A percentile compares a stretch with the other conserved stretches of the same genome.
Conservation (phyloP, 495 filamentous ascomycete species). For the Venustampulla echinocandica region DNA sequence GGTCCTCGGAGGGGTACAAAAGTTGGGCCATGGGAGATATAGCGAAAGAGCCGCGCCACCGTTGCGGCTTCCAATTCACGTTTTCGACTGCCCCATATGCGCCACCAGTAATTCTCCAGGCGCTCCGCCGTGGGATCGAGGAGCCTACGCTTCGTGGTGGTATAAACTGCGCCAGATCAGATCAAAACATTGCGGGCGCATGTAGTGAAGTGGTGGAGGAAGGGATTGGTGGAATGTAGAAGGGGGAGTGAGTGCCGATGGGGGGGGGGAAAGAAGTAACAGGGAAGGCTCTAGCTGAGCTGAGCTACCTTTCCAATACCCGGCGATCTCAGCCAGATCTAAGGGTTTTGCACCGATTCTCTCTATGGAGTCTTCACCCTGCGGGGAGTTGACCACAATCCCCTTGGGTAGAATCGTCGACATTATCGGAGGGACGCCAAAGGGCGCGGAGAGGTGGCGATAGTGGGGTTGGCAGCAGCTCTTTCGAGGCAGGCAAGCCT, state of each 20-base stretch:
- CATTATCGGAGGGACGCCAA: conserved; percentile 15
- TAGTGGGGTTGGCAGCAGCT: conserved; percentile 14
- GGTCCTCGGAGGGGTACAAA: conserved; percentile 39
- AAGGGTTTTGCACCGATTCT: conserved; percentile 31
- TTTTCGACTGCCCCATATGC: conserved; percentile 43
- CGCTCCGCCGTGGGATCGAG: conserved; percentile 44
- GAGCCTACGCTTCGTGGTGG: conserved; percentile 40
- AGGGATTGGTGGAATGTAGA: too few relatives aligned
- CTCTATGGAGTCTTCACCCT: conserved; percentile 38
- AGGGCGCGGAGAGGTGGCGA: too few relatives aligned
- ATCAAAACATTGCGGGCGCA: neutral
- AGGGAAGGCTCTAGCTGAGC: too few relatives aligned
- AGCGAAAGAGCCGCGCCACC: conserved; percentile 38
- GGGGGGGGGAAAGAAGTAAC: too few relatives aligned
- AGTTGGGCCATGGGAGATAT: conserved; percentile 39
- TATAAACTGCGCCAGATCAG: conserved; percentile 36
- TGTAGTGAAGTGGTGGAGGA: too few relatives aligned
- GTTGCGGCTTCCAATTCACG: conserved; percentile 35
- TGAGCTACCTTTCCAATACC: conserved; percentile 46
- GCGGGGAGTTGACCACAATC: conserved; percentile 36
- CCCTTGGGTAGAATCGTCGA: conserved; percentile 37
- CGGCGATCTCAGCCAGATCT: conserved; percentile 38
- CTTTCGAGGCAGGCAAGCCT: conserved; percentile 23
- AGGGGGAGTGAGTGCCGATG: too few relatives aligned
- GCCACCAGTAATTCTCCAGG: conserved; percentile 49